Percentiles rank a stretch among this genome's conserved stretches.
Conservation (phyloP, 169 alveolate species). For the Plasmodium ovale region DNA sequence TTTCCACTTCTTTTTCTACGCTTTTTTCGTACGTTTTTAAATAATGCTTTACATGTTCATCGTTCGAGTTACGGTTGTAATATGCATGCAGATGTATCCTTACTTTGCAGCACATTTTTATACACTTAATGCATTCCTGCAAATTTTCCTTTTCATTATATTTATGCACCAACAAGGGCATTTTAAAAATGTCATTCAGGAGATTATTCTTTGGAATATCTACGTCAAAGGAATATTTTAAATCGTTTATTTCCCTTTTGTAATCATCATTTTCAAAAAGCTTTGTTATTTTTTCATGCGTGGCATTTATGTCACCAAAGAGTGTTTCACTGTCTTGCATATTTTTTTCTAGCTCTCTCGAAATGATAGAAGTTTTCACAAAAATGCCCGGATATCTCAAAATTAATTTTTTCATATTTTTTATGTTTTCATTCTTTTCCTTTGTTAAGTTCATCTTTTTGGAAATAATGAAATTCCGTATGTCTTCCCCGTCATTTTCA, state of each 20-base stretch:
- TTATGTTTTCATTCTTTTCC: slow-evolving; percentile 59
- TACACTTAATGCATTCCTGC: slow-evolving; percentile 26
- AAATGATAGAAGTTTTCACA: slow-evolving; percentile 47
- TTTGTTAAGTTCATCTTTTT: slow-evolving; percentile 58
- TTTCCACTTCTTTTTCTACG: slow-evolving; percentile 24
- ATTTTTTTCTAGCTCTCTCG: slow-evolving; percentile 48
- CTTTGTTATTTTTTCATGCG: slow-evolving; percentile 31
- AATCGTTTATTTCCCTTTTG: slow-evolving; percentile 4
- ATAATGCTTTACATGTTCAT: slow-evolving; percentile 1
- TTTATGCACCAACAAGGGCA: slow-evolving; percentile 46
- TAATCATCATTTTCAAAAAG: slow-evolving; percentile 28
- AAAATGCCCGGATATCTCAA: slow-evolving; percentile 53
- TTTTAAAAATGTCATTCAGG: slow-evolving; percentile 29
- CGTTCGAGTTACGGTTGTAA: background rate
- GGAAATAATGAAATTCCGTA: slow-evolving; percentile 23
- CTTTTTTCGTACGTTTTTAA: slow-evolving; percentile 31
- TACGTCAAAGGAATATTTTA: background rate
- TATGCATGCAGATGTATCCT: slow-evolving; percentile 7
- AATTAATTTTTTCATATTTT: slow-evolving; percentile 70
- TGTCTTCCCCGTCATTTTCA: slow-evolving; percentile 57
- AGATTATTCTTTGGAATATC: background rate
- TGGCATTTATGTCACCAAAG: slow-evolving; percentile 21
- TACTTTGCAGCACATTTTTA: slow-evolving; percentile 20
- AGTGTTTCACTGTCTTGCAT: slow-evolving; percentile 19
- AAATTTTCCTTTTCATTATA: slow-evolving; percentile 55